Base-by-base conservation (phyloP, 768 basidiomycete genomes). In the Trametes maxima region DNA sequence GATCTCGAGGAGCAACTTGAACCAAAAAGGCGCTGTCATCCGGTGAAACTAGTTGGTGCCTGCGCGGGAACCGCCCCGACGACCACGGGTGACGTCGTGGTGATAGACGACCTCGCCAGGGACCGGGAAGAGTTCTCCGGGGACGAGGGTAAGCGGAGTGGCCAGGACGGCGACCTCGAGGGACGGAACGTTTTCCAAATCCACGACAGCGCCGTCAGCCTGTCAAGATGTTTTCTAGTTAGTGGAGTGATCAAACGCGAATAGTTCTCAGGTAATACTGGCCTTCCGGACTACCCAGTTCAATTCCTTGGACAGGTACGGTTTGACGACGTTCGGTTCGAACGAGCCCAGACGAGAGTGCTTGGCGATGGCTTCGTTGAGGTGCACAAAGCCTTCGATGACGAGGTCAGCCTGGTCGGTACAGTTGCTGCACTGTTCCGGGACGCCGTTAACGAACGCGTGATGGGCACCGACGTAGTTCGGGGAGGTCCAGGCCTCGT, bases 391-490 rank as follows among this genome's bases (percentile, higher is more conserved):
- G 22, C 51, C 36, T 10, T n/a, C 51, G 35, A 51, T 11, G 12
- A 22, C 21, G 22, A 28, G 62, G 35, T 68, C 66, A 3, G 21
- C 51, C 3, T n/a, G 36, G 8, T 14, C 11, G 36, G 16, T 6
- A 67, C 79, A 80, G 61, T 80, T 80, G 22, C 68, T 74, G 64
- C 81, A 81, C 11, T 69, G 68, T 6, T 69, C 74, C 19, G 68
- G 54, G 36, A 49, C 28, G 35, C 57, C 64, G 59, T 74, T 77
- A 28, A 77, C 79, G 64, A 82, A 82, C 21, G 74, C 76, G 57
- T 72, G 66, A 66, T 79, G 75, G 0, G 75, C 68, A 13, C 80
- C 82, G 24, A 80, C 78, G 61, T 75, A 76, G 36, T 21, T 39
- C 19, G 51, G 51, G 36, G 36, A 22, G 7, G 37, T 22, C 19